Evolutionary conservation across 148 eudicot species (phyloP), one percentile per base, ranked within the genome.

Genomic region (Nyssa sinensis): DNA sequence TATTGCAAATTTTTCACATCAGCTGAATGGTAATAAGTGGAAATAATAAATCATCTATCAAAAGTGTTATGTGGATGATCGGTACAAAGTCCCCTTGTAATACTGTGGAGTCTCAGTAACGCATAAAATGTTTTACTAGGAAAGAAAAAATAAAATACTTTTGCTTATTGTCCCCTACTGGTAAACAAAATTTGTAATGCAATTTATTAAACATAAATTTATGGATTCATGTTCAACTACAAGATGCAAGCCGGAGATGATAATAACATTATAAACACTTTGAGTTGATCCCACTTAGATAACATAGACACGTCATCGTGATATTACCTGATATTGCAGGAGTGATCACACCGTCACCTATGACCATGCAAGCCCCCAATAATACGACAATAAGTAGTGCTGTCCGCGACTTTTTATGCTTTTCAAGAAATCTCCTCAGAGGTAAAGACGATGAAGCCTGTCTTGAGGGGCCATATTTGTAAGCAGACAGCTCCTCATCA

Each of bases 271-370:
- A 39, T 55, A 72, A 19, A 30, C 2, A 47, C 3, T 30, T n/a
- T n/a, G n/a, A n/a, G n/a, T n/a, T 30, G 44, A 67, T 55, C 25
- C 25, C 59, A 55, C 59, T 19, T 55, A 51, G 47, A 35, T 31
- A 59, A 14, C 3, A 14, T 14, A 35, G 34, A 19, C 37, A 27
- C 13, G 8, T 16, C 24, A 23, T 19, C 2, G 62, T 37, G 33
- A 64, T 25, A 47, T 74, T 72, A 96, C 99, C 98, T 85, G 99
- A 96, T 63, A 93, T 91, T 64, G 96, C 97, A 81, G 99, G 98
- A 64, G 98, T 96, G 74, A 96, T 74, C 24, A 96, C 93, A 69
- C 99, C 98, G 81, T 96, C 97, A 47, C 98, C 99, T 71, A 96
- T 93, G 77, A 96, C 91, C 98, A 96, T 96, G 88, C 93, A 83